phyloP scores from a whole-genome alignment of 2,329 filamentous ascomycete species.

The Dothiorella sarmentorum region DNA sequence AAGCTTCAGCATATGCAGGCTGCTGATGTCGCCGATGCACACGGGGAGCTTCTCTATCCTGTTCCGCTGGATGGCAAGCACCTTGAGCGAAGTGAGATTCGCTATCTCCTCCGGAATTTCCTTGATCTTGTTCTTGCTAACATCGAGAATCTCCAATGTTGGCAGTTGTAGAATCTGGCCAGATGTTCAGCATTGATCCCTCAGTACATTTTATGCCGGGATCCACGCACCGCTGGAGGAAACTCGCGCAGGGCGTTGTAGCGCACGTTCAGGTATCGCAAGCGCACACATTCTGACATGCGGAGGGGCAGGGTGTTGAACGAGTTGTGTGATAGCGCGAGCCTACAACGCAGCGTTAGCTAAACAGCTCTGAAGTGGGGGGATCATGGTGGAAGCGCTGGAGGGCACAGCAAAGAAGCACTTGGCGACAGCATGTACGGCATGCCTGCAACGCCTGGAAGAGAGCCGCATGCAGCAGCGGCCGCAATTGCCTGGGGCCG shows the following conservation, averaged over 20 bases:
- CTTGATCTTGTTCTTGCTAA: constrained; percentile 82
- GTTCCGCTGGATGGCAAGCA: constrained; percentile 83
- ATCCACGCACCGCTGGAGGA: constrained; percentile 56
- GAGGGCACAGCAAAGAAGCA: background rate
- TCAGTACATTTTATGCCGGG: background rate
- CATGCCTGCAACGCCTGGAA: background rate
- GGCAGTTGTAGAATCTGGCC: constrained; percentile 76
- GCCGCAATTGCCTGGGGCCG: background rate
- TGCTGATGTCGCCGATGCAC: constrained; percentile 84
- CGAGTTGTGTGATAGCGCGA: constrained; percentile 78
- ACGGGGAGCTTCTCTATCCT: constrained; percentile 79
- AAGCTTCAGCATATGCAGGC: constrained; percentile 83
- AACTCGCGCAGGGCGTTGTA: constrained; percentile 71
- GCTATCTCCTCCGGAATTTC: constrained; percentile 74
- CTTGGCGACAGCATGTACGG: background rate
- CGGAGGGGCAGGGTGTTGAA: constrained; percentile 65
- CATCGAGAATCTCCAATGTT: constrained; percentile 86
- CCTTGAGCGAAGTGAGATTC: constrained; percentile 79
- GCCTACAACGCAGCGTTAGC: constrained; percentile 46
- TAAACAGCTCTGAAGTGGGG: background rate
- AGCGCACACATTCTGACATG: constrained; percentile 71
- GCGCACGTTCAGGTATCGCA: constrained; percentile 77
- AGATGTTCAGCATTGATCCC: constrained; percentile 26
- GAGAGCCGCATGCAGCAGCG: background rate
- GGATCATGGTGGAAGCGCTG: background rate